Percentiles rank a stretch among this genome's conserved stretches.
Evolutionary conservation across 2,329 filamentous ascomycete species (phyloP).

Genomic region (Microsporum ferrugineum): DNA sequence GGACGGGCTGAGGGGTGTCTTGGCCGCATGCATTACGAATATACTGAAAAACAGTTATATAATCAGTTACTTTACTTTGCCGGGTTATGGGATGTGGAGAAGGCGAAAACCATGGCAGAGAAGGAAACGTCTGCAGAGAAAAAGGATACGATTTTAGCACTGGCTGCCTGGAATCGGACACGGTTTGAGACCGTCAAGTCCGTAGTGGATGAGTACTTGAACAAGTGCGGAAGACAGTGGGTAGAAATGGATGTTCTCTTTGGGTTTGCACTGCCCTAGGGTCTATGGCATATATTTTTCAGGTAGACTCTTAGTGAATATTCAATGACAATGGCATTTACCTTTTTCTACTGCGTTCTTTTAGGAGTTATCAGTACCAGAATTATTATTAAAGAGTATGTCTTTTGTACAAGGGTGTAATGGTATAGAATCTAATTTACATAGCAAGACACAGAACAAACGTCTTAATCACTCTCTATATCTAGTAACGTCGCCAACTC

Average conservation of each 20-base stretch:
- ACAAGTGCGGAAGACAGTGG: constrained; percentile 84
- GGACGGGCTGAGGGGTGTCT: constrained; percentile 74
- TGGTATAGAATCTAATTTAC: too few species aligned
- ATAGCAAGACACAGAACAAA: too few species aligned
- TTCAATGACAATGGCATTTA: background rate
- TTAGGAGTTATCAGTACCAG: background rate
- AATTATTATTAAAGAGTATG: too few species aligned
- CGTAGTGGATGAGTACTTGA: constrained; percentile 71
- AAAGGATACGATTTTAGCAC: constrained; percentile 54
- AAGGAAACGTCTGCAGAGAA: constrained; percentile 43
- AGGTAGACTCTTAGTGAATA: background rate
- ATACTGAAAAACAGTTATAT: constrained; percentile 79
- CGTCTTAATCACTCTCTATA: too few species aligned
- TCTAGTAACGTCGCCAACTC: too few species aligned
- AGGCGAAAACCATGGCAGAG: constrained; percentile 48
- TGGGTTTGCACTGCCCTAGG: constrained; percentile 40
- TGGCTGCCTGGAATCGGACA: constrained; percentile 71
- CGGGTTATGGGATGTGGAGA: constrained; percentile 79
- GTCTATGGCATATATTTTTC: background rate
- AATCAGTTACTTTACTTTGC: constrained; percentile 88
- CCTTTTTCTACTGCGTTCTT: background rate
- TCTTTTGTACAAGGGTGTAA: too few species aligned
- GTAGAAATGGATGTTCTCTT: constrained; percentile 88
- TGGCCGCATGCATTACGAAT: constrained; percentile 80
- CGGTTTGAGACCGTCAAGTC: constrained; percentile 66